These are phyloP conservation scores for Claviceps capensis DNA, from an alignment of 2,329 filamentous ascomycete genomes.

Conservation along the genomic window DNA sequence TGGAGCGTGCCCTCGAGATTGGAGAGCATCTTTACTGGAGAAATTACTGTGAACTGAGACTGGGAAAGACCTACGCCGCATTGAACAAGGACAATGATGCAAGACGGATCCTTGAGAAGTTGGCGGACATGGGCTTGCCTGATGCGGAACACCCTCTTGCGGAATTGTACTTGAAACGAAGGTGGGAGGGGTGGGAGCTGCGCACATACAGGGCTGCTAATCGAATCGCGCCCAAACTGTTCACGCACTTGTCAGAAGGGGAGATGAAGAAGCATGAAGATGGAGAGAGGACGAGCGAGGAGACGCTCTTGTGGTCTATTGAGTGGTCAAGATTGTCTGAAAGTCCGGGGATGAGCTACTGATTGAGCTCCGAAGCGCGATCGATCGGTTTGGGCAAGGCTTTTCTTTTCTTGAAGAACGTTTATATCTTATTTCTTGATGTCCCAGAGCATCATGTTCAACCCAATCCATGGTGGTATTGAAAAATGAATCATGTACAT, in stretches of 20 bases:
- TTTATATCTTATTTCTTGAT: too few relatives aligned
- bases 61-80: slow-evolving; percentile 14
- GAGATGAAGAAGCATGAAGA: slow-evolving; percentile 10
- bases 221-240: slow-evolving; percentile 14
- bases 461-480: too few relatives aligned
- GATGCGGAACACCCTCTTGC: slow-evolving; percentile 17
- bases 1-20: slow-evolving; percentile 14
- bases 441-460: too few relatives aligned
- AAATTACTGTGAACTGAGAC: slow-evolving; percentile 12
- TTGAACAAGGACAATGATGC: slow-evolving; percentile 13
- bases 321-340: slow-evolving; percentile 20
- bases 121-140: slow-evolving; percentile 10
- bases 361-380: neutral
- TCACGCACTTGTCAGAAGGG: slow-evolving; percentile 16
- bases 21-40: slow-evolving; percentile 15
- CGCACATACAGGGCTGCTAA: slow-evolving; percentile 15
- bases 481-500: too few relatives aligned
- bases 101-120: slow-evolving; percentile 9
- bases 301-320: slow-evolving; percentile 17
- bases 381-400: neutral
- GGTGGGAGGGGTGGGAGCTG: slow-evolving; percentile 9
- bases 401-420: neutral
- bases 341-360: slow-evolving; percentile 12
- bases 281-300: slow-evolving; percentile 6
- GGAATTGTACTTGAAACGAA: slow-evolving; percentile 11